Evolutionary conservation across 306 rosid species (phyloP), one percentile per base, ranked within the genome.

Genomic region (Glycine tomentella): DNA sequence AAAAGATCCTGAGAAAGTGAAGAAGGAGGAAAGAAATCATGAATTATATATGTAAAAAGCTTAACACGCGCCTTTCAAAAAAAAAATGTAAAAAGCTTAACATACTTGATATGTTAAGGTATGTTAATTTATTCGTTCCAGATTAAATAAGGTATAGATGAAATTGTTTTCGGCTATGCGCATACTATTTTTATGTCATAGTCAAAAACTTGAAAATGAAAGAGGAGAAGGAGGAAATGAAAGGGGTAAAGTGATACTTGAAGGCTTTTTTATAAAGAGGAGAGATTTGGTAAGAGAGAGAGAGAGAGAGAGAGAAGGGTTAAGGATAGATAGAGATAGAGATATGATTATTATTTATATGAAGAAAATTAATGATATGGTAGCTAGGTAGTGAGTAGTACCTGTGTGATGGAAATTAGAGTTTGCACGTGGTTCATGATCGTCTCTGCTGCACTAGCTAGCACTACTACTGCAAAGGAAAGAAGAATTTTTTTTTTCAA

Each of bases 401-500:
- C 94, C 93, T 90, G 86, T 72, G 31, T 25, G 91, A 90, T 74
- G 90, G 90, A 90, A 88, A 89, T 84, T 90, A 56, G 90, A 86
- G 88, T 75, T 77, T 82, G 84, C 99, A 93, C 98, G 94, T 95
- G 99, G 80, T 92, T 83, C 86, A 83, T 89, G 84, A 84, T 89
- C 88, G 74, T 81, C 31, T 72, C 86, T 69, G 84, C 72, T 74
- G 88, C 83, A 62, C 45, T 33, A 76, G 88, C 45, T 33, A 76
- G 88, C 83, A 62, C 16, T 33, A 34, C 69, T 40, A 4, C 73
- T 16, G 81, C 86, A 81, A 87, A 73, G 66, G 83, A 87, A 82
- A 80, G 72, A 42, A 75, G 46, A 74, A 80, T 36, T 79, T 85
- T 82, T 85, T 82, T 36, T 79, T 85, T 82, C 75, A 82, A 76